Evolutionary conservation across 2,329 filamentous ascomycete species (phyloP).

Genomic region (Aspergillus aculeatinus): DNA sequence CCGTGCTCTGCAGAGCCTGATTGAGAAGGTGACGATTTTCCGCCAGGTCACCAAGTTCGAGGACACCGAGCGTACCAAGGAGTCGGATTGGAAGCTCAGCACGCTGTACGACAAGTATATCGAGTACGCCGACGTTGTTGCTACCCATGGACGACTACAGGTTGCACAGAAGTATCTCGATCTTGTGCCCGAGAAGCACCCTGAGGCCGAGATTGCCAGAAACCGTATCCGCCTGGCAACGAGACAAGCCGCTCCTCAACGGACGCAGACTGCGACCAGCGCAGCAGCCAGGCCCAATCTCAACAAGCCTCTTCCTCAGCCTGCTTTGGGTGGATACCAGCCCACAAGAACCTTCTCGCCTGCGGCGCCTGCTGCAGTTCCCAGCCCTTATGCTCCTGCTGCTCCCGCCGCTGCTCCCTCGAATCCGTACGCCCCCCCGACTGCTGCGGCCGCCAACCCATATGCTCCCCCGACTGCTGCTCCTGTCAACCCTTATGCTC

Average conservation of each 20-base stretch:
- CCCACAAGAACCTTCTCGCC: slow-evolving; percentile 35
- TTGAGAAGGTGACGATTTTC: slow-evolving; percentile 98
- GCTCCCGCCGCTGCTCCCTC: slow-evolving; percentile 34
- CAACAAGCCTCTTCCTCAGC: slow-evolving; percentile 41
- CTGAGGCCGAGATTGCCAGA: slow-evolving; percentile 81
- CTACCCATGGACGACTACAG: slow-evolving; percentile 80
- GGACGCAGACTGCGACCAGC: slow-evolving; percentile 41
- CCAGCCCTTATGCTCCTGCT: slow-evolving; percentile 49
- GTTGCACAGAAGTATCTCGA: slow-evolving; percentile 90
- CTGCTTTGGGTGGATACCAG: slow-evolving; percentile 33
- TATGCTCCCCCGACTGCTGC: slow-evolving; percentile 49
- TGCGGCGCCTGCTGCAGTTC: slow-evolving; percentile 33
- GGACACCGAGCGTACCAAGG: slow-evolving; percentile 69
- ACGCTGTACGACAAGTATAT: slow-evolving; percentile 91
- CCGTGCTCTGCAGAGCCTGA: slow-evolving; percentile 82
- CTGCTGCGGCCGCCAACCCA: slow-evolving; percentile 45
- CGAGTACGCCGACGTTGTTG: slow-evolving; percentile 94
- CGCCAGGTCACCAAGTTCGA: slow-evolving; percentile 88
- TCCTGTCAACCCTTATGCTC: slow-evolving; percentile 36
- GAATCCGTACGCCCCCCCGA: slow-evolving; percentile 53
- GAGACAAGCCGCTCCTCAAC: slow-evolving; percentile 56
- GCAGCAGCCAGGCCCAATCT: slow-evolving; percentile 41
- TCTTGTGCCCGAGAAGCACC: slow-evolving; percentile 78
- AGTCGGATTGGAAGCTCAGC: slow-evolving; percentile 83
- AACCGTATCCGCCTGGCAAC: slow-evolving; percentile 83